These are phyloP conservation scores for Hypericum androsaemum DNA, from an alignment of 345 rosid genomes.

Conservation along the genomic window DNA sequence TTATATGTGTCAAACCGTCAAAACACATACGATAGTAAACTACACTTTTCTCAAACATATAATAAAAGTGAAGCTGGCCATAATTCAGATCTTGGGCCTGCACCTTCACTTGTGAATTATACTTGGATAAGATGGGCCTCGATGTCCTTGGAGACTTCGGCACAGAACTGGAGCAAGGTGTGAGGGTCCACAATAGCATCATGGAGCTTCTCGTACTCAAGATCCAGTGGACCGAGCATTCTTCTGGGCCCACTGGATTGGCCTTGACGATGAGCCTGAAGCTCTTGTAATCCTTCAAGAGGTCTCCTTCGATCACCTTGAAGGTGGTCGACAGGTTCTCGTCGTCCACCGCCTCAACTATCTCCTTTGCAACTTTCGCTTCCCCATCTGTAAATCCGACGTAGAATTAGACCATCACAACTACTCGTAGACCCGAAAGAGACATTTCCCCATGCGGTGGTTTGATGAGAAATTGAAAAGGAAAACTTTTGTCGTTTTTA, in stretches of 20 bases:
- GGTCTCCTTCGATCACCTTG: slow-evolving; percentile 30
- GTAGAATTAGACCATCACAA: too few relatives aligned
- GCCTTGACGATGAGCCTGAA: slow-evolving; percentile 10
- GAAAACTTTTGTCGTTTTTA: too few relatives aligned
- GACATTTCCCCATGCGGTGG: too few relatives aligned
- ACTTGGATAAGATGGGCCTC: slow-evolving; percentile 14
- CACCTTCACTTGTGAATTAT: background rate
- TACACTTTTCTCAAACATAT: too few relatives aligned
- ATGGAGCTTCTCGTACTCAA: slow-evolving; percentile 23
- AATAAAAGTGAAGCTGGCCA: too few relatives aligned
- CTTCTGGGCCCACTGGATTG: slow-evolving; percentile 14
- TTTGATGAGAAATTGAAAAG: too few relatives aligned
- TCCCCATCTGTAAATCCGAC: slow-evolving; percentile 29
- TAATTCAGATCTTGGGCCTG: too few relatives aligned
- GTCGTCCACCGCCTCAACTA: slow-evolving; percentile 26
- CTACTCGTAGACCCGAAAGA: too few relatives aligned
- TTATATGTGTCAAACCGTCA: too few relatives aligned
- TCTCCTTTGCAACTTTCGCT: slow-evolving; percentile 23
- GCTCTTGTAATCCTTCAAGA: slow-evolving; percentile 25
- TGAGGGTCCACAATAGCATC: slow-evolving; percentile 10
- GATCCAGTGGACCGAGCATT: slow-evolving; percentile 23
- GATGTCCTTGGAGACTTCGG: slow-evolving; percentile 12
- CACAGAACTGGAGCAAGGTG: slow-evolving; percentile 3
- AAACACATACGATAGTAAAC: too few relatives aligned
- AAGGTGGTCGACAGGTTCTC: slow-evolving; percentile 23